Conservation (phyloP, 83 land plant species). For the Diphasiastrum complanatum region DNA sequence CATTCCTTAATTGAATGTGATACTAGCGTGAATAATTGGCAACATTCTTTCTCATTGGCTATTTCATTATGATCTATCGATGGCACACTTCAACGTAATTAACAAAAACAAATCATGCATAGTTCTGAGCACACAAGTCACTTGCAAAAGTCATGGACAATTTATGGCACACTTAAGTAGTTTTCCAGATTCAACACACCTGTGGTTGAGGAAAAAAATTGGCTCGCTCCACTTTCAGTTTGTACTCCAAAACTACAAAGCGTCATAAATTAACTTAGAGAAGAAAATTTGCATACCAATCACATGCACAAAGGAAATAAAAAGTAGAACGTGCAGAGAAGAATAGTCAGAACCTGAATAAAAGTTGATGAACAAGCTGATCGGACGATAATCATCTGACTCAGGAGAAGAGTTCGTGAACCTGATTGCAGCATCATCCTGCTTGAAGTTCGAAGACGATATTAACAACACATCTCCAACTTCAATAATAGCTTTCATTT, state of each 20-base stretch:
- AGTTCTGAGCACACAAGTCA: too few relatives aligned
- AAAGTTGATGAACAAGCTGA: constrained; percentile 74
- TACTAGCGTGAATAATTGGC: too few relatives aligned
- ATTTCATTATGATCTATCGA: too few relatives aligned
- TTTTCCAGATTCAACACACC: constrained; percentile 36
- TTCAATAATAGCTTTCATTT: too few relatives aligned
- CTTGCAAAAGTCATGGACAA: too few relatives aligned
- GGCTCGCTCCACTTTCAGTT: constrained; percentile 61
- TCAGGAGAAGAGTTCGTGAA: constrained; percentile 53
- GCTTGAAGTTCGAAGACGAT: too few relatives aligned
- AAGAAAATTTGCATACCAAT: not conserved
- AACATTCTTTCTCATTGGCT: too few relatives aligned
- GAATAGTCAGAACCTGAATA: constrained; percentile 52
- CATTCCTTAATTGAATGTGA: too few relatives aligned
- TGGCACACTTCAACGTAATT: too few relatives aligned
- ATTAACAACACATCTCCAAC: too few relatives aligned
- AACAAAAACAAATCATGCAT: too few relatives aligned
- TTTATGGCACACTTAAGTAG: not conserved
- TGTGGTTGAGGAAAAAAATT: constrained; percentile 89
- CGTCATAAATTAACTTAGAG: not conserved
- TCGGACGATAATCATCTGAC: constrained; percentile 73
- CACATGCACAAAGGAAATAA: constrained; percentile 2
- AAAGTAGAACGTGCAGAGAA: not conserved
- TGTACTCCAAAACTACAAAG: constrained; percentile 37
- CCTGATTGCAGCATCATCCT: constrained; percentile 91